Evolutionary conservation across 2,329 filamentous ascomycete genomes (phyloP), one percentile per base, ranked within the genome.

Genomic region (Aspergillus chevalieri): DNA sequence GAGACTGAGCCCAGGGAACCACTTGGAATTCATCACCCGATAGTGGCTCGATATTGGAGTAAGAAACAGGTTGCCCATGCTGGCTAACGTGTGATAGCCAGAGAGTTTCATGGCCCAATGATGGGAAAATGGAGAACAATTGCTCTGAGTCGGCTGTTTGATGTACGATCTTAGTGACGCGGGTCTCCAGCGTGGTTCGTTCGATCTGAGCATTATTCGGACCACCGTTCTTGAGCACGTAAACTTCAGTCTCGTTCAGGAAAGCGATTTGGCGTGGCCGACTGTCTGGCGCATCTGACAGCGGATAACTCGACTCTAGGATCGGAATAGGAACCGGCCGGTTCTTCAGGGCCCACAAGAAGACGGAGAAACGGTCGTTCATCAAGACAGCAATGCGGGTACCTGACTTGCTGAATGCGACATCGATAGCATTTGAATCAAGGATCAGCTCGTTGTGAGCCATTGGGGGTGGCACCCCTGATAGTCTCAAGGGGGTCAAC

Each of bases 381-480:
- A 90, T 87, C 17, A 96, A 74, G 7, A 94, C 79, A 3, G 84
- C 89, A 63, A 97, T 78, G 6, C 76, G 75, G 1, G 77, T 78
- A 44, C 85, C 84, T 44, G 78, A 77, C 12, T 75, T 76, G 45
- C 82, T 86, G 57, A 96, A 83, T 0, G 85, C 82, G 46, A 93
- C 82, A 69, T 96, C 90, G 15, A 88, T 72, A 2, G 83, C 78
- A 47, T 85, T 83, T 0, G 78, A 78, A 12, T 80, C 74, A 24
- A 86, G 69, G 10, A 73, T 61, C 15, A 96, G 61, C 50, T 94
- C 87, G 57, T 86, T 86, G 54, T 92, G 78, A 14, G 89, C 83
- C 90, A 97, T 96, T 1, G 93, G 93, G 24, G 93, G 93, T 21
- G 93, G 93, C 3, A 96, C 78, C 60, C 93, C 95, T 10, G 89